phyloP scores from a whole-genome alignment of 2,329 filamentous ascomycete genomes.

The Fusarium sp. region DNA sequence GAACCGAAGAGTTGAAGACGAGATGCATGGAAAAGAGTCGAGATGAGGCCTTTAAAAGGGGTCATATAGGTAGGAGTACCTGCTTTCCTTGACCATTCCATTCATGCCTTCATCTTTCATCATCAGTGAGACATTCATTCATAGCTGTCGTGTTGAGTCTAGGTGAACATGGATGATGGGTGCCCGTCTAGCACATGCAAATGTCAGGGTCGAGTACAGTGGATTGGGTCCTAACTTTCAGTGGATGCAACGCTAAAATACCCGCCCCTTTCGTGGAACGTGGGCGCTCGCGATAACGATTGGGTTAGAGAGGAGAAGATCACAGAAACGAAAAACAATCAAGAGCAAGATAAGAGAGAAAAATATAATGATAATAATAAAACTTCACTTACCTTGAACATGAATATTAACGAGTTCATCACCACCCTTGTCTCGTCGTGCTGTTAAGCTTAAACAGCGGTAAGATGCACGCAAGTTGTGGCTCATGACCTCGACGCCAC shows the following conservation, averaged over 20 bases:
- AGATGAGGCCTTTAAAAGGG: background rate
- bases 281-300: background rate
- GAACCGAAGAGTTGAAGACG: conserved; percentile 11
- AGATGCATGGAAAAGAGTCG: background rate
- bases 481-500: background rate
- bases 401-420: background rate
- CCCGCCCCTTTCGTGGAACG: background rate
- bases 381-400: background rate
- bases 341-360: background rate
- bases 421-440: background rate
- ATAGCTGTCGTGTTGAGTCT: background rate
- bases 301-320: background rate
- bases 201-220: conserved; percentile 25
- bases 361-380: background rate
- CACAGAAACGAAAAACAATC: background rate
- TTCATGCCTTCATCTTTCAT: background rate
- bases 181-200: conserved; percentile 17
- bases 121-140: conserved; percentile 18
- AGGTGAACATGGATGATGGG: background rate
- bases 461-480: background rate
- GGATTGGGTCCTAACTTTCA: background rate
- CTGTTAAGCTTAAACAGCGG: background rate
- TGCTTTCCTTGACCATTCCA: conserved; percentile 5
- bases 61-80: background rate
- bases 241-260: conserved; percentile 18